These are phyloP conservation scores for Colletotrichum spinosum DNA, from an alignment of 2,329 filamentous ascomycete species.

Conservation along the genomic window DNA sequence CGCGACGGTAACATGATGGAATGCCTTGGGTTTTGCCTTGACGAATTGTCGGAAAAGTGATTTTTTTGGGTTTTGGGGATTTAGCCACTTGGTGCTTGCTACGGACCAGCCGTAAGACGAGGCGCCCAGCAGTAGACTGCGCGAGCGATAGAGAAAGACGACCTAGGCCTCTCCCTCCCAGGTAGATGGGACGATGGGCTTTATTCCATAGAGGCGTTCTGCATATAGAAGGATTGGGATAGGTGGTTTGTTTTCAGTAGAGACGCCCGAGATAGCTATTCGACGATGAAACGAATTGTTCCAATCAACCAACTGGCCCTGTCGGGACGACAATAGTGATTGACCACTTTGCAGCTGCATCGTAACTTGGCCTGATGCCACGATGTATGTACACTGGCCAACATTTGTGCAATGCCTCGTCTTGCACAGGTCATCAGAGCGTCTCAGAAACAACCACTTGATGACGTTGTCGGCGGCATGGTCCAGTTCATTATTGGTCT, in stretches of 20 bases:
- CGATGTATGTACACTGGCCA: no score
- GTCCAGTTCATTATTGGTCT: no score
- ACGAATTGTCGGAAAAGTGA: constrained; percentile 15
- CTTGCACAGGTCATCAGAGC: no score
- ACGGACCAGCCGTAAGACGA: not conserved
- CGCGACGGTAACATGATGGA: constrained; percentile 30
- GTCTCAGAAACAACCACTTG: no score
- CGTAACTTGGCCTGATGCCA: no score
- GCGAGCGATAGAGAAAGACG: constrained; percentile 3
- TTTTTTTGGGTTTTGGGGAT: constrained; percentile 8
- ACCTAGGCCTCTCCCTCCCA: not conserved
- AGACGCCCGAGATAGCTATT: constrained; percentile 29
- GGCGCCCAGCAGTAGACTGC: not conserved
- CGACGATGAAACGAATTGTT: constrained; percentile 33
- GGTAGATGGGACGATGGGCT: constrained; percentile 9
- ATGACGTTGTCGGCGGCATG: no score
- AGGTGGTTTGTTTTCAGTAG: constrained; percentile 17
- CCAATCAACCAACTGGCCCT: not conserved
- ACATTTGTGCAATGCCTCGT: no score
- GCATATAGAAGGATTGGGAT: constrained; percentile 34
- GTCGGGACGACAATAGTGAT: not conserved
- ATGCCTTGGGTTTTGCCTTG: constrained; percentile 11
- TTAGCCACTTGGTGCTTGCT: not conserved
- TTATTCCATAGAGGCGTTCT: constrained; percentile 32
- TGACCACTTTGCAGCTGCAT: not conserved